A percentile compares a stretch with the other conserved stretches of the same genome.
Conservation (phyloP, 768 basidiomycete species). For the Suillus discolor region DNA sequence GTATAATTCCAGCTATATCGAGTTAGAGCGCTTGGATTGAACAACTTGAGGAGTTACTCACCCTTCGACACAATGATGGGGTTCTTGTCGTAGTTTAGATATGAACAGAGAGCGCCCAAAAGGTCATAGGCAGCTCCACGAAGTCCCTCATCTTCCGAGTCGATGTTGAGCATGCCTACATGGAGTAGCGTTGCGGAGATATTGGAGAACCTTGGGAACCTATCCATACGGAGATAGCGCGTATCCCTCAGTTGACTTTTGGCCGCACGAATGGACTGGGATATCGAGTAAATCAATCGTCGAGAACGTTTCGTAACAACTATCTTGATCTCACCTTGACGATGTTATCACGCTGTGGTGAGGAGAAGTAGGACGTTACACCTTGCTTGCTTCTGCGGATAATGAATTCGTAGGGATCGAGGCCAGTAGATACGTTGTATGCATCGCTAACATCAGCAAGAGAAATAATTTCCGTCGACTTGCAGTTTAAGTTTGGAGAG, state of each 20-base stretch:
- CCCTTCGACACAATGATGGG: conserved; percentile 73
- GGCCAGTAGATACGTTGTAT: conserved; percentile 77
- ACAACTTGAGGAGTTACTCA: conserved; percentile 30
- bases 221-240: conserved; percentile 53
- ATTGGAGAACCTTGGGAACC: conserved; percentile 79
- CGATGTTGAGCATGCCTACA: conserved; percentile 79
- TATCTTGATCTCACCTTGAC: conserved; percentile 57
- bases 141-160: conserved; percentile 74
- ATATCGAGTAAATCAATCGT: conserved; percentile 9
- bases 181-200: conserved; percentile 87
- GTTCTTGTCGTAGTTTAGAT: conserved; percentile 75
- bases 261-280: conserved; percentile 71
- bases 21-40: conserved; percentile 11
- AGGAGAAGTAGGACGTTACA: conserved; percentile 76
- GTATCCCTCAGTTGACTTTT: conserved; percentile 69
- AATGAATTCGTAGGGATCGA: conserved; percentile 80
- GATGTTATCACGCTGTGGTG: conserved; percentile 65
- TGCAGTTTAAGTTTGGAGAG: conserved; percentile 67
- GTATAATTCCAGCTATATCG: conserved; percentile 64
- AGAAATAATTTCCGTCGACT: conserved; percentile 80
- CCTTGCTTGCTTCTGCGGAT: conserved; percentile 74
- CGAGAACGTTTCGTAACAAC: not conserved
- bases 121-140: conserved; percentile 80
- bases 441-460: conserved; percentile 85
- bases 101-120: conserved; percentile 72